Conservation (phyloP, 371 early-diverging fungal species). For the Mucor velutinosus region DNA sequence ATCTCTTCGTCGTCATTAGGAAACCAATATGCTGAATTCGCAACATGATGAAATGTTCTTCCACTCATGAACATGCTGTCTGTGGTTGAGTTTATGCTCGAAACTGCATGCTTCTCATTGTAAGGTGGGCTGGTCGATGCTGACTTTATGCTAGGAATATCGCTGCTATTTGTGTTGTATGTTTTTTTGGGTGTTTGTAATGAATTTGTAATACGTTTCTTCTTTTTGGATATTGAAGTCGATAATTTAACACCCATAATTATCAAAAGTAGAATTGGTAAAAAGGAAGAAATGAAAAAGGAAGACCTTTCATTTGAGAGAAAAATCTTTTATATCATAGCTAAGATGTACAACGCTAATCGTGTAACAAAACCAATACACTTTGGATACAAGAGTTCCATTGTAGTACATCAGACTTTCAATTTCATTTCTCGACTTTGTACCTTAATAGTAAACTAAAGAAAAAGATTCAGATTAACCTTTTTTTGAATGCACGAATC, state of each 20-base stretch:
- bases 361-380: slow-evolving; percentile 3
- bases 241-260: slow-evolving; percentile 19
- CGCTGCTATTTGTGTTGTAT: not conserved
- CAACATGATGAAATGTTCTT: slow-evolving; percentile 20
- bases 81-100: slow-evolving; percentile 1
- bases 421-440: not conserved
- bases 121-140: not conserved
- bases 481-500: not conserved
- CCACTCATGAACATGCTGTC: slow-evolving; percentile 6
- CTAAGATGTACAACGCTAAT: not conserved
- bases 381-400: not conserved
- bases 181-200: slow-evolving; percentile 4
- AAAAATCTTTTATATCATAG: slow-evolving; percentile 4
- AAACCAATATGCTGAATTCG: slow-evolving; percentile 42
- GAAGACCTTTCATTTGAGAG: not conserved
- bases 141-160: not conserved
- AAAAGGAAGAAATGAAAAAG: not conserved
- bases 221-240: slow-evolving; percentile 6
- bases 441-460: not conserved
- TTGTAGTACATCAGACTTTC: not conserved
- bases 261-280: not conserved
- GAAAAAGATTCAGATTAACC: not conserved
- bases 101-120: slow-evolving; percentile 4
- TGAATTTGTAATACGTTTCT: slow-evolving; percentile 8
- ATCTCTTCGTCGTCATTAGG: slow-evolving; percentile 50